phyloP scores from a whole-genome alignment of 768 basidiomycete species.

The Pholiota microspora region DNA sequence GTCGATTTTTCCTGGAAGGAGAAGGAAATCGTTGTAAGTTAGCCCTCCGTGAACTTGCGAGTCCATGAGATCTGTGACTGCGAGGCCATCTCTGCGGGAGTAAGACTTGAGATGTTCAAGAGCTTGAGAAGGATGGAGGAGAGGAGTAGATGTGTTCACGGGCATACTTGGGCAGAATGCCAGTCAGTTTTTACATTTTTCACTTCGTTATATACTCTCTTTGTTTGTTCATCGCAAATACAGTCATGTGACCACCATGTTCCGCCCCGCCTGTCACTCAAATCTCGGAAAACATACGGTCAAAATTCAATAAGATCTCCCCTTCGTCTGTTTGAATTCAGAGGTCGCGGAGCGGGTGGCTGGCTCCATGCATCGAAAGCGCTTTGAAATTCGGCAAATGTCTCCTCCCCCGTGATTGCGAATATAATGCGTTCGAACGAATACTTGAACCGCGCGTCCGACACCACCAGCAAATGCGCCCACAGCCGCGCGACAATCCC shows the following conservation, averaged over 20 bases:
- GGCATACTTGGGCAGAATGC: conserved; percentile 29
- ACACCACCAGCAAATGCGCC: conserved; percentile 51
- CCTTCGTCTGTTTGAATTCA: background rate
- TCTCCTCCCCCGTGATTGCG: conserved; percentile 42
- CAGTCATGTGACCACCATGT: conserved; percentile 5
- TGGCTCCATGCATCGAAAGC: conserved; percentile 26
- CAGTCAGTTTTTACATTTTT: conserved; percentile 22
- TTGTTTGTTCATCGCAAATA: conserved; percentile 22
- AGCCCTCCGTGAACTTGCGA: conserved; percentile 83
- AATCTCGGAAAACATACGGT: no score
- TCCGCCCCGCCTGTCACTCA: no score
- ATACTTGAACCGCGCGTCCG: conserved; percentile 48
- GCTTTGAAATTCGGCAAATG: conserved; percentile 24
- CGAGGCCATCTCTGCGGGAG: conserved; percentile 74
- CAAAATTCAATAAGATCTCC: no score
- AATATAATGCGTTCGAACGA: conserved; percentile 64
- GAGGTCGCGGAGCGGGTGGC: conserved; percentile 7
- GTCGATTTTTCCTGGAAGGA: conserved; percentile 94
- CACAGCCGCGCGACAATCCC: conserved; percentile 57
- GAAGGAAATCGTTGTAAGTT: conserved; percentile 96
- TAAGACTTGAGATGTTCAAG: conserved; percentile 77
- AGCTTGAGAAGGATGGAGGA: conserved; percentile 72
- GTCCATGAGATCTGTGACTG: conserved; percentile 85
- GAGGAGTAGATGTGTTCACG: conserved; percentile 20
- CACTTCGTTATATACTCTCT: conserved; percentile 17